Evolutionary conservation across 495 filamentous ascomycete species (phyloP).

Genomic region (Tuber borchii): DNA sequence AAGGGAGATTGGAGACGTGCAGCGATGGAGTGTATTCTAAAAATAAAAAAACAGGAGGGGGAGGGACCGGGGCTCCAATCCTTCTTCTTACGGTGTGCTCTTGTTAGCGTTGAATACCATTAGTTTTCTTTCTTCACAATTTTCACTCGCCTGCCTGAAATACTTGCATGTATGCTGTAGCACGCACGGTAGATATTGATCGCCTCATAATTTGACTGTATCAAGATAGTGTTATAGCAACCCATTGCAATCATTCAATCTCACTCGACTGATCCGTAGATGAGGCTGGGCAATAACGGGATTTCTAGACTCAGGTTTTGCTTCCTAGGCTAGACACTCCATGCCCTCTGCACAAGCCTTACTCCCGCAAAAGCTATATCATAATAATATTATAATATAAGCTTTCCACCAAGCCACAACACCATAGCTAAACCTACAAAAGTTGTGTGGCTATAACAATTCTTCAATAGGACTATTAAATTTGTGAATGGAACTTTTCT

Average conservation of each 20-base stretch:
- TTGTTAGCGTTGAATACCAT: background rate
- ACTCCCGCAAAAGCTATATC: too few species aligned
- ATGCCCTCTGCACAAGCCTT: too few species aligned
- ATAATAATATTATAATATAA: too few species aligned
- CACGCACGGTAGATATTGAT: background rate
- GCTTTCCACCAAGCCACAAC: too few species aligned
- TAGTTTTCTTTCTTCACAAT: background rate
- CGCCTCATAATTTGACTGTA: background rate
- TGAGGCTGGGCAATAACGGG: too few species aligned
- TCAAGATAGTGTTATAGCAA: background rate
- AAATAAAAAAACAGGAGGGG: background rate
- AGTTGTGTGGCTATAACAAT: too few species aligned
- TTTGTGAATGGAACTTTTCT: too few species aligned
- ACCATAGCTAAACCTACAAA: too few species aligned
- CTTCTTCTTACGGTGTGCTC: background rate
- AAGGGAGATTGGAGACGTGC: background rate
- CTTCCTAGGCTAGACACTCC: too few species aligned
- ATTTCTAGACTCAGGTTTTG: too few species aligned
- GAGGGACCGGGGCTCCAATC: background rate
- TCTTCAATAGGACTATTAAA: too few species aligned
- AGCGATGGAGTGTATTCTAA: background rate
- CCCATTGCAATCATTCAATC: background rate
- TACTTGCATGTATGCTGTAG: background rate
- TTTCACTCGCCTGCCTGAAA: background rate
- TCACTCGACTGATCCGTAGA: background rate